Evolutionary conservation across 306 rosid genomes (phyloP), one percentile per base, ranked within the genome.

Genomic region (Luffa acutangula): DNA sequence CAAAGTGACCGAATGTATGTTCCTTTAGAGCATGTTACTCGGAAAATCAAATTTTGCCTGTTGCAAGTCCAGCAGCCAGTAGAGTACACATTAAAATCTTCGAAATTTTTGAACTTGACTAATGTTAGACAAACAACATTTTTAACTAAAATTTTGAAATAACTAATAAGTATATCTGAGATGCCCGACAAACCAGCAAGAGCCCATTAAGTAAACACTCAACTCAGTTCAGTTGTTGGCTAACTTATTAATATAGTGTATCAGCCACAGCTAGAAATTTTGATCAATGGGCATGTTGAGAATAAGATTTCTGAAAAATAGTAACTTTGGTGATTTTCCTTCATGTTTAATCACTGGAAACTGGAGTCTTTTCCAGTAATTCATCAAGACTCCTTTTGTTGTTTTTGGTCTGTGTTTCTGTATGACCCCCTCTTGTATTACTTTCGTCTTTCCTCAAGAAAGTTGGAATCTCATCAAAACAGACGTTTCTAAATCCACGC

Each of bases 1-100:
- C 98, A 94, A 41, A 94, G 87, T 7, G 97, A 94, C 49, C 98
- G 85, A 58, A 94, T 92, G 78, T 94, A 94, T 74, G 98, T 92
- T 78, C 98, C 98, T 87, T 94, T 94, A 2, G 98, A 92, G 84
- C 97, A 92, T 60, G 81, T 87, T 76, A 94, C 97, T 74, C 97
- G 91, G 85, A 94, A 94, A 81, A 92, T 89, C 81, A 94, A 90
- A 87, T 94, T 94, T 83, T 92, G 97, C 80, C 98, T 94, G 95
- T 79, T 56, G 14, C 66, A 72, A 64, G 37, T 5, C 39, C 56
- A 21, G 8, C 75, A 20, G 37, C 18, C 15, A 20, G 31, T 25
- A 25, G 31, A 25, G 31, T 9, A 43, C 15, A 39, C 25, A 65
- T 14, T 6, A 63, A 33, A 63, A 12, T 34, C 41, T 33, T 63